These are phyloP conservation scores for Cardiospermum halicacabum DNA, from an alignment of 345 rosid genomes.

Conservation along the genomic window DNA sequence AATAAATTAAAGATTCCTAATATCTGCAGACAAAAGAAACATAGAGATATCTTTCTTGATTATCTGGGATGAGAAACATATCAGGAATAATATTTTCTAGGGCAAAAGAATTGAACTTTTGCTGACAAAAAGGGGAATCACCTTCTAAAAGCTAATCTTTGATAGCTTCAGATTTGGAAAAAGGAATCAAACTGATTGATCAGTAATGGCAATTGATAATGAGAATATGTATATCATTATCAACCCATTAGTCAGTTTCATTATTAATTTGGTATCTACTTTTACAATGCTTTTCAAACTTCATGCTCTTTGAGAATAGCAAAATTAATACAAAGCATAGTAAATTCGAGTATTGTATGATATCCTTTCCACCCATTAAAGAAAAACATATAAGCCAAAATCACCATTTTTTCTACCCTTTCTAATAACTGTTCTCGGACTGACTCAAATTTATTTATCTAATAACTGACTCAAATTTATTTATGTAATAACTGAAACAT, in stretches of 20 bases:
- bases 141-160: neutral
- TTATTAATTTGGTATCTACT: neutral
- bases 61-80: neutral
- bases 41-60: neutral
- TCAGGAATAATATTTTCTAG: neutral
- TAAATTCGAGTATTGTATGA: neutral
- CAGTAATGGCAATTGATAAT: neutral
- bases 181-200: neutral
- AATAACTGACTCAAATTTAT: too few relatives aligned
- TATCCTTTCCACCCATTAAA: neutral
- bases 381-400: neutral
- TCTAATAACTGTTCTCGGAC: too few relatives aligned
- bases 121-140: conserved; percentile 2
- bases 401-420: neutral
- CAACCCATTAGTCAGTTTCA: neutral
- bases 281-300: neutral
- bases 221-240: neutral
- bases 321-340: neutral
- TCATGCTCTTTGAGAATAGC: neutral
- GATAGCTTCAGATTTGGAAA: neutral
- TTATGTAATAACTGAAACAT: too few relatives aligned
- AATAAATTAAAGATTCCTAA: neutral
- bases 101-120: neutral
- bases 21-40: neutral
- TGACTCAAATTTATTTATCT: too few relatives aligned